A percentile compares a stretch with the other conserved stretches of the same genome.
phyloP scores from a whole-genome alignment of 106 monocot genomes.

The Platanthera zijinensis region DNA sequence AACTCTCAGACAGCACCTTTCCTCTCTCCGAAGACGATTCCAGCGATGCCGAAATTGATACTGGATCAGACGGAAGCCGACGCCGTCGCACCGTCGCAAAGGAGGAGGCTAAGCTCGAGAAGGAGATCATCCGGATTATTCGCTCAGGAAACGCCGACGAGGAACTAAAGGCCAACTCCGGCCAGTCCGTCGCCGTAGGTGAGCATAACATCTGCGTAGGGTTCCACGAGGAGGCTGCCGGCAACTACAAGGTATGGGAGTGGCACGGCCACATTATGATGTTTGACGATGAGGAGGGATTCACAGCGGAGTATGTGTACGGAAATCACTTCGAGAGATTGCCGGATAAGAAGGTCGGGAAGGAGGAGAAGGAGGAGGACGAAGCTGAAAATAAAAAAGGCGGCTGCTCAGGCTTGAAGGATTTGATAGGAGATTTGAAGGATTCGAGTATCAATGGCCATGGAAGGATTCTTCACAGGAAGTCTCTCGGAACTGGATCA shows the following conservation, averaged over 20 bases:
- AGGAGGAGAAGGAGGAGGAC: conserved; percentile 19
- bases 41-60: conserved; percentile 4
- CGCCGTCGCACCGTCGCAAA: conserved; percentile 32
- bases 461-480: conserved; percentile 44
- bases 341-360: conserved; percentile 19
- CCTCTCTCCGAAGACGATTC: conserved; percentile 26
- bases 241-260: conserved; percentile 86
- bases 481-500: conserved; percentile 10
- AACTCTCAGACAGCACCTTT: conserved; percentile 10
- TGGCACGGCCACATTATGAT: conserved; percentile 99
- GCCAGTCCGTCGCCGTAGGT: conserved; percentile 78
- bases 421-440: conserved; percentile 53
- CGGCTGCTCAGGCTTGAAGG: conserved; percentile 53
- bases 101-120: conserved; percentile 88
- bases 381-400: conserved; percentile 26
- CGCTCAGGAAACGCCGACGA: conserved; percentile 49
- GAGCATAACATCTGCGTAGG: conserved; percentile 87
- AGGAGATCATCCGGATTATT: conserved; percentile 72
- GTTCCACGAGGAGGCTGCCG: conserved; percentile 54
- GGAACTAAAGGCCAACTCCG: conserved; percentile 75
- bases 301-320: conserved; percentile 82
- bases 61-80: conserved; percentile 16
- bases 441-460: conserved; percentile 12
- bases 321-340: conserved; percentile 90
- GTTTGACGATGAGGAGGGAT: conserved; percentile 84